Base-by-base conservation (phyloP, 306 rosid species). In the Inga leiocalycina region DNA sequence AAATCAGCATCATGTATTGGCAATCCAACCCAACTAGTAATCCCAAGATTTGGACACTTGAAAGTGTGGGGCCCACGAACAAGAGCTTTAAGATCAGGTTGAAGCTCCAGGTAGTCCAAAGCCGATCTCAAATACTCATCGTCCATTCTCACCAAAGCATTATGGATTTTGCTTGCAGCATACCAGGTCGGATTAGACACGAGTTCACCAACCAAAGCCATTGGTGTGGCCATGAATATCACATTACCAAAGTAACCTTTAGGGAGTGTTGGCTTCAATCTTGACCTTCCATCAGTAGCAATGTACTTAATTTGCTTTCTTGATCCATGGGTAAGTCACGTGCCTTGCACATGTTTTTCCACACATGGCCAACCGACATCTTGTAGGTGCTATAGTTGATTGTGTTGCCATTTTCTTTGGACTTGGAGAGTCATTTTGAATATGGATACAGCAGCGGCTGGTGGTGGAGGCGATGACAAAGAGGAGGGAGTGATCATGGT, bases 1-100 rank as follows among this genome's bases (percentile, higher is more conserved):
- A 59, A 93, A 66, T 95, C 95, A 77, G 98, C 98, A 78, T 95
- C 95, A 41, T 95, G 90, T 24, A 95, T 91, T 0, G 98, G 98
- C 77, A 95, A 10, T 10, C 66, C 9, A 8, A 59, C 66, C 66
- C 30, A 59, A 24, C 66, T 59, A 0, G 66, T 22, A 15, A n/a
- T 59, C 3, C 66, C 66, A 2, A 59, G 34, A 59, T 22, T 59
- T 9, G 32, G 66, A 59, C 66, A 59, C 34, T 9, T 22, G 3
- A n/a, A 59, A 9, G 66, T 59, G 3, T 59, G 66, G 0, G 32
- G 34, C 1, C 66, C 66, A n/a, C 66, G 66, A 59, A 59, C 15
- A 59, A 59, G 66, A 2, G 14, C 32, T 22, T 59, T 59, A 2
- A 59, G 34, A 59, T 59, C 34, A n/a, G 30, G 32, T 9, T 59